Evolutionary conservation across 306 rosid species (phyloP).

Genomic region (Sindora glabra): DNA sequence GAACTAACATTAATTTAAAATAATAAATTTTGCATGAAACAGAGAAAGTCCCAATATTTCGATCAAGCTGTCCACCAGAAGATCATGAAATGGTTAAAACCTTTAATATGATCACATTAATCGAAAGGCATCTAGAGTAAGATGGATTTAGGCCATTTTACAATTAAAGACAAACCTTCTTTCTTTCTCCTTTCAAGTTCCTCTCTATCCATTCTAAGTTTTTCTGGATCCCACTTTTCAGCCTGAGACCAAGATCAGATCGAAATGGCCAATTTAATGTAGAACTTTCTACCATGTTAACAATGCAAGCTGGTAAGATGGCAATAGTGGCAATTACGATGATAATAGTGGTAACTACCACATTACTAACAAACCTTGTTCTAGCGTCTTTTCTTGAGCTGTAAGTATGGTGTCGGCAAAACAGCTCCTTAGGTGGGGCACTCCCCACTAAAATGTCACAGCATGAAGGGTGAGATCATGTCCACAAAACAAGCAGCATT

Average conservation of each 20-base stretch:
- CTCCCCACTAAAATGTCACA: conserved; percentile 75
- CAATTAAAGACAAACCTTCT: conserved; percentile 53
- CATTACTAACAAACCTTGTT: conserved; percentile 81
- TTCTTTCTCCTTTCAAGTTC: conserved; percentile 77
- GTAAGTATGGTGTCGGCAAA: conserved; percentile 90
- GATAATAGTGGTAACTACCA: too few relatives aligned
- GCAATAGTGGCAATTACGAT: background rate
- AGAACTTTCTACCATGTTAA: background rate
- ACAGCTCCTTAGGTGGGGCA: conserved; percentile 69
- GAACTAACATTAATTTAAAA: too few relatives aligned
- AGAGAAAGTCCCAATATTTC: too few relatives aligned
- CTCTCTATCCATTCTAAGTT: conserved; percentile 73
- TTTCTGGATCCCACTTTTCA: conserved; percentile 85
- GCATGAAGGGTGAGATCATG: conserved; percentile 58
- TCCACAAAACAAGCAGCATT: conserved; percentile 51
- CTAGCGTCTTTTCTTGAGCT: conserved; percentile 92
- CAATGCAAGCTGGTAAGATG: background rate
- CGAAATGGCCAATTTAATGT: conserved; percentile 2
- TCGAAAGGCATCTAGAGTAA: too few relatives aligned
- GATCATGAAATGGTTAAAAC: too few relatives aligned
- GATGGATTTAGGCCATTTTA: too few relatives aligned
- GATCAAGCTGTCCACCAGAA: too few relatives aligned
- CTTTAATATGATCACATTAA: too few relatives aligned
- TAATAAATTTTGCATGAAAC: too few relatives aligned
- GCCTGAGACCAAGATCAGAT: conserved; percentile 44